Evolutionary conservation across 1,284 basidiomycete genomes (phyloP).

Genomic region (Sphaerobolus stellatus): DNA sequence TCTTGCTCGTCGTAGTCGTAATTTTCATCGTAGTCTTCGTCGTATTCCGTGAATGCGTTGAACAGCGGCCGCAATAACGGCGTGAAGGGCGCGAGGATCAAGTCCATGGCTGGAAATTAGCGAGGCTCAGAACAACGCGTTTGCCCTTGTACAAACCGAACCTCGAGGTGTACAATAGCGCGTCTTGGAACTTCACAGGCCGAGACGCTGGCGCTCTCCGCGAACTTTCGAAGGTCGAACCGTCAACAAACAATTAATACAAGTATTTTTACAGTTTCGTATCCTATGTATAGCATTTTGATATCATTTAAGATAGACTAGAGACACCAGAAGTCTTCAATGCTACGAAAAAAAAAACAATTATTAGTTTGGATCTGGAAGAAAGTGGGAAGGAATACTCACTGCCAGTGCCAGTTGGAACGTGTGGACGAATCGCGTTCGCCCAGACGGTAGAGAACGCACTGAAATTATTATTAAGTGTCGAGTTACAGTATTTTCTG

Average conservation of each 20-base stretch:
- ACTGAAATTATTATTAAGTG: slow-evolving; percentile 21
- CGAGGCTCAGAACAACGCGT: too few species aligned
- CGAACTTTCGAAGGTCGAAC: too few species aligned
- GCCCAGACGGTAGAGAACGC: slow-evolving; percentile 45
- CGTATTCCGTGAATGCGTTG: not conserved
- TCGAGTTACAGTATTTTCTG: not conserved
- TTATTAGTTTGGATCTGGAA: too few species aligned
- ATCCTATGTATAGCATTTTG: too few species aligned
- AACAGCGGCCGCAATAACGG: not conserved
- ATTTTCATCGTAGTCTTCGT: slow-evolving; percentile 2
- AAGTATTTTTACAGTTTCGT: too few species aligned
- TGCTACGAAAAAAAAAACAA: slow-evolving; percentile 11
- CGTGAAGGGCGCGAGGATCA: not conserved
- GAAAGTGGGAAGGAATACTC: slow-evolving; percentile 17
- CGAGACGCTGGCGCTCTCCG: too few species aligned
- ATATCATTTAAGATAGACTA: slow-evolving; percentile 16
- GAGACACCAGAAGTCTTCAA: slow-evolving; percentile 21
- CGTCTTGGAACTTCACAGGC: too few species aligned
- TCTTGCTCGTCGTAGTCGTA: not conserved
- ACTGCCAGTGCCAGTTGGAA: slow-evolving; percentile 40
- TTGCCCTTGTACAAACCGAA: too few species aligned
- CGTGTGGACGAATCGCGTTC: slow-evolving; percentile 40
- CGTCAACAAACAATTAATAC: too few species aligned
- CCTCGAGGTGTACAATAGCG: too few species aligned
- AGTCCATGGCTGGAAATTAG: not conserved